phyloP scores from a whole-genome alignment of 2,329 filamentous ascomycete species.

The Xylaria sp. region DNA sequence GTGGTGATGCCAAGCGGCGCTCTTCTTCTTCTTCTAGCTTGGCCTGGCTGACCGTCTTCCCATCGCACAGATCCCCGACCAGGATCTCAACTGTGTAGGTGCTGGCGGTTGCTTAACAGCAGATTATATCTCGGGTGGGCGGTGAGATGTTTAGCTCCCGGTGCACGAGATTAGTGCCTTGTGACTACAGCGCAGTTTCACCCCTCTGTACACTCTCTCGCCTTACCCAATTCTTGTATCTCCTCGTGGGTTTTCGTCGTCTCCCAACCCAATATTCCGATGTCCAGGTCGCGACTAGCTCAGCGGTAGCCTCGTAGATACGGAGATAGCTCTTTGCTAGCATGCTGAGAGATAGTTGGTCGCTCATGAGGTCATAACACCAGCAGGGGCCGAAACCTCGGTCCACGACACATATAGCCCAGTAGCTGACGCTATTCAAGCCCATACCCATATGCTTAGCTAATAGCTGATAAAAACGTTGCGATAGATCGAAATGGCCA shows the following conservation, averaged over 20 bases:
- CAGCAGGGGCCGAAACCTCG: constrained; percentile 43
- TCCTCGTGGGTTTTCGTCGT: constrained; percentile 49
- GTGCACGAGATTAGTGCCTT: background rate
- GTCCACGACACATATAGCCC: constrained; percentile 48
- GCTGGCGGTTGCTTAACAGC: constrained; percentile 50
- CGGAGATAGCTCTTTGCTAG: constrained; percentile 47
- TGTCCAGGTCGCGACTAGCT: constrained; percentile 47
- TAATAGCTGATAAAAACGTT: constrained; percentile 45
- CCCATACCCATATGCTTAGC: constrained; percentile 49
- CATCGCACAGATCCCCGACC: constrained; percentile 48
- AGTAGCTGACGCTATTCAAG: constrained; percentile 48
- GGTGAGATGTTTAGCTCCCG: constrained; percentile 41
- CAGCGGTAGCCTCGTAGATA: constrained; percentile 47
- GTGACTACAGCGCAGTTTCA: background rate
- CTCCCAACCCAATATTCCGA: constrained; percentile 51
- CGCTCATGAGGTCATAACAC: constrained; percentile 50
- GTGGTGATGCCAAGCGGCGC: constrained; percentile 46
- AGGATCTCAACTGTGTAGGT: constrained; percentile 49
- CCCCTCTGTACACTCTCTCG: background rate
- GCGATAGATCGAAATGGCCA: constrained; percentile 45
- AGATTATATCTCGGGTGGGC: constrained; percentile 50
- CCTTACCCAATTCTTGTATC: constrained; percentile 47
- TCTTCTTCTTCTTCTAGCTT: constrained; percentile 51
- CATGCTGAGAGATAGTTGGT: constrained; percentile 46
- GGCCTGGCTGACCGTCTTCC: constrained; percentile 48